phyloP scores from a whole-genome alignment of 1,284 basidiomycete species.

The Austropuccinia psidii region DNA sequence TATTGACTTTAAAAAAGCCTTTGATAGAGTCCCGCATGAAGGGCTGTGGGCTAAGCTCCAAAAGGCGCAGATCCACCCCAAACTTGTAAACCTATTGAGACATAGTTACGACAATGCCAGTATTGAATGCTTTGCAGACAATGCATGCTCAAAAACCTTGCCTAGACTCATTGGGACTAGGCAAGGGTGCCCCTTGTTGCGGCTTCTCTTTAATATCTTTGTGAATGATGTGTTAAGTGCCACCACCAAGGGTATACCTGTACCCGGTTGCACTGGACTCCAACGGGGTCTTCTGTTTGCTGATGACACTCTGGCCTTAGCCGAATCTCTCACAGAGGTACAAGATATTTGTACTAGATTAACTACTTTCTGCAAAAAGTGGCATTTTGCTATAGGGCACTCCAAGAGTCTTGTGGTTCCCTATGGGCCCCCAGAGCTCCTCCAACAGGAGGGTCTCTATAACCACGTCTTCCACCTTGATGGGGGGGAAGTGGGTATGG shows the following conservation, averaged over 20 bases:
- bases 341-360: not conserved
- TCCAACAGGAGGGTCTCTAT: no score
- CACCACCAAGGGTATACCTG: not conserved
- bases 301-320: slow-evolving; percentile 13
- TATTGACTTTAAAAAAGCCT: slow-evolving; percentile 26
- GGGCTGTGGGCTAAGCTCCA: slow-evolving; percentile 2
- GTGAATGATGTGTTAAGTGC: not conserved
- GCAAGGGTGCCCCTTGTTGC: slow-evolving; percentile 1
- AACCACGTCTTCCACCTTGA: not conserved
- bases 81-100: not conserved
- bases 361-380: not conserved
- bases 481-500: not conserved
- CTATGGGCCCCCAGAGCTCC: not conserved
- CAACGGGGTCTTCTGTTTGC: not conserved
- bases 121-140: not conserved
- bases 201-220: slow-evolving; percentile 8
- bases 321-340: not conserved
- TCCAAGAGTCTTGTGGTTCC: not conserved
- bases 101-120: not conserved
- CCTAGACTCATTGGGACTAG: not conserved
- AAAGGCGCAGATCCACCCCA: not conserved
- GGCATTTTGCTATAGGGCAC: slow-evolving; percentile 18
- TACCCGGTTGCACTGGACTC: not conserved
- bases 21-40: slow-evolving; percentile 13
- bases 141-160: not conserved